Conservation (phyloP, 441 rosid genomes). For the Adansonia madagascariensis region DNA sequence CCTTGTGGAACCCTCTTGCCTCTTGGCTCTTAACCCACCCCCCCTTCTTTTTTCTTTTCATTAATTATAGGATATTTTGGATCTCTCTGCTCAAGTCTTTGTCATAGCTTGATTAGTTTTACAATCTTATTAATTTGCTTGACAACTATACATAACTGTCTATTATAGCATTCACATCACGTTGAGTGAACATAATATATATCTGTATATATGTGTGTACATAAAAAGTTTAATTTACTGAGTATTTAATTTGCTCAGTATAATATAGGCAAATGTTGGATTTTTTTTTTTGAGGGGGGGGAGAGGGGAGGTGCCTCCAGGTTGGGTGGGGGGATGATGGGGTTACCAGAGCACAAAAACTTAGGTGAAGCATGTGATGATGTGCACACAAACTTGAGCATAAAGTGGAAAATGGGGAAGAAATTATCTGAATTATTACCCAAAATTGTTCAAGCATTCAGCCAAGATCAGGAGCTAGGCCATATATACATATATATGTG, state of each 20-base stretch:
- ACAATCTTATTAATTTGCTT: not conserved
- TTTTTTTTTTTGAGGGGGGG: no score
- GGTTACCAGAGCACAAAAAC: not conserved
- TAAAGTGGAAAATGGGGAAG: not conserved
- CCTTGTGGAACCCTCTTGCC: slow-evolving; percentile 44
- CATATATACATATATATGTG: no score
- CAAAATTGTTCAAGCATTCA: not conserved
- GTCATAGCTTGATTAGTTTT: not conserved
- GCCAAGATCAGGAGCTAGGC: not conserved
- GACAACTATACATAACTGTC: not conserved
- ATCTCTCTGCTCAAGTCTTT: slow-evolving; percentile 13
- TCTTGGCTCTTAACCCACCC: slow-evolving; percentile 34
- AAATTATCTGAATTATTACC: not conserved
- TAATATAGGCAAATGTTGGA: not conserved
- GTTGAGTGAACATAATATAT: no score
- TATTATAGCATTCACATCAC: not conserved
- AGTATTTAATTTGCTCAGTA: not conserved
- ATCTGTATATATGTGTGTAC: no score
- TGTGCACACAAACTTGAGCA: not conserved
- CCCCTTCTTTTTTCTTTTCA: slow-evolving; percentile 3
- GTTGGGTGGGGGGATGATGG: not conserved
- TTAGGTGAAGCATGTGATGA: not conserved
- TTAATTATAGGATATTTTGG: slow-evolving; percentile 31
- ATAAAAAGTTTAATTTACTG: no score
- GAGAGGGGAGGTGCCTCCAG: no score